phyloP scores from a whole-genome alignment of 2,329 filamentous ascomycete species.

The Colletotrichum coccodes region DNA sequence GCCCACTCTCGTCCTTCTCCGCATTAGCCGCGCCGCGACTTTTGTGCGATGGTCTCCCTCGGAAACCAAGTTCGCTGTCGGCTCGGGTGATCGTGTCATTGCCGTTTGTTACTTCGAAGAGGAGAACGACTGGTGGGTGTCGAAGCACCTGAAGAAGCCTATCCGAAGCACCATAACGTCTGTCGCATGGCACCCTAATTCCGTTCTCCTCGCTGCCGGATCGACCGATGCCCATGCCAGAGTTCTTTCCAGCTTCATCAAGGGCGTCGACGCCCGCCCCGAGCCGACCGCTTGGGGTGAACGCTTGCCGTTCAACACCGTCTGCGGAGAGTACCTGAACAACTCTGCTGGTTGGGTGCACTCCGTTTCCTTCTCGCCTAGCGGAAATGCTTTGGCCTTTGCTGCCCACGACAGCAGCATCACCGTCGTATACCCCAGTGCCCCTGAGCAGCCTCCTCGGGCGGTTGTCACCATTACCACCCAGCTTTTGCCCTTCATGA shows the following conservation, averaged over 20 bases:
- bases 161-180: slow-evolving; percentile 97
- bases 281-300: slow-evolving; percentile 94
- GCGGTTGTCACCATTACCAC: slow-evolving; percentile 93
- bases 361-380: slow-evolving; percentile 91
- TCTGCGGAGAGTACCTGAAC: slow-evolving; percentile 96
- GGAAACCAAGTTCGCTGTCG: slow-evolving; percentile 97
- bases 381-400: slow-evolving; percentile 92
- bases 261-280: slow-evolving; percentile 88
- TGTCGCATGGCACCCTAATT: slow-evolving; percentile 97
- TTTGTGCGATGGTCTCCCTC: slow-evolving; percentile 98
- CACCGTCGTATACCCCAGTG: slow-evolving; percentile 94
- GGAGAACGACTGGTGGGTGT: slow-evolving; percentile 99
- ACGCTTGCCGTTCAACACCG: slow-evolving; percentile 95
- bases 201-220: slow-evolving; percentile 90
- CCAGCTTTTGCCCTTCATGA: slow-evolving; percentile 91
- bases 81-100: slow-evolving; percentile 94
- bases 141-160: slow-evolving; percentile 99
- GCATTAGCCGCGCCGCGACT: slow-evolving; percentile 96
- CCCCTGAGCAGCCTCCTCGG: slow-evolving; percentile 86
- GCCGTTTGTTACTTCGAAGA: slow-evolving; percentile 99
- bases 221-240: slow-evolving; percentile 97
- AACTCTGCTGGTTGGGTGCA: slow-evolving; percentile 98
- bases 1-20: slow-evolving; percentile 93
- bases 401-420: slow-evolving; percentile 95
- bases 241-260: slow-evolving; percentile 96